Evolutionary conservation across 176 grass and related monocot species (phyloP), one percentile per base, ranked within the genome.

Genomic region (Metroxylon sagu): DNA sequence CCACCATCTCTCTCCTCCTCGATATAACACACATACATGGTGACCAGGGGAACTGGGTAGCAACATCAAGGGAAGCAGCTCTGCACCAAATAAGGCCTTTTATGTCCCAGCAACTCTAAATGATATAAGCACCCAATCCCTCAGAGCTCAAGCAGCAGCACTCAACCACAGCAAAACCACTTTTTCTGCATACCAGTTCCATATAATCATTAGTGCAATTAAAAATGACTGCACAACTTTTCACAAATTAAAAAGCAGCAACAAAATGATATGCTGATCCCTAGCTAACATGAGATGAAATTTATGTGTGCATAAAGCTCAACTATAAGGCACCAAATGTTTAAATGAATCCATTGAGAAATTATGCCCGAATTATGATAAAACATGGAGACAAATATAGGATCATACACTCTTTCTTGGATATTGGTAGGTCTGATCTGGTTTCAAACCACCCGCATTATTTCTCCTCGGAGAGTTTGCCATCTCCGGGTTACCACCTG

Each of bases 321-420:
- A 43, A 12, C 35, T 43, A 43, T 43, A 43, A 12, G 12, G 35
- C 2, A 10, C 8, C 10, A 43, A 12, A 43, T 1, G 10, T 12
- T 43, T 14, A 43, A 43, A 43, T 43, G 31, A 35, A 35, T 35
- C 7, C 6, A 35, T 35, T 6, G 6, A 35, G 31, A 0, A 35
- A 43, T 43, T 43, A 14, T 43, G 35, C 7, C 12, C 12, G 35
- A 43, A 10, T 59, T 43, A 43, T 43, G 35, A 43, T 59, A 28
- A 27, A 29, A 16, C 6, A 4, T 14, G 14, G 4, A 52, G n/a
- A 68, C 8, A 27, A 48, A 48, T 21, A 5, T 28, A 57, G 62
- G 48, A 65, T 57, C 65, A 74, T 81, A 81, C 78, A 51, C 50
- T 62, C 53, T 66, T 81, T 69, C 65, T 67, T 59, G 71, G 60